Conservation (phyloP, 2,329 filamentous ascomycete genomes). For the Ophiostoma piceae region DNA sequence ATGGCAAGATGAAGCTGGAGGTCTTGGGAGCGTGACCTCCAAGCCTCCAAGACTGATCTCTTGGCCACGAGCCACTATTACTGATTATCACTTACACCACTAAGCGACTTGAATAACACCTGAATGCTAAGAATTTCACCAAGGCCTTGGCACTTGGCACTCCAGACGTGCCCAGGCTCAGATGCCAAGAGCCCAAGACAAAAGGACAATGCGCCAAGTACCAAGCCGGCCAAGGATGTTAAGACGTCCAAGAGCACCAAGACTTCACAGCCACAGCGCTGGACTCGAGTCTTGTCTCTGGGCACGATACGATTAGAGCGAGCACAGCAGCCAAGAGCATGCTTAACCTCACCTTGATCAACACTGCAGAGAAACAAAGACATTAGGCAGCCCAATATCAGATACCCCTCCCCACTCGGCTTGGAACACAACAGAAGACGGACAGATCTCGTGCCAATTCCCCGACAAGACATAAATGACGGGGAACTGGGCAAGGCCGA, state of each 20-base stretch:
- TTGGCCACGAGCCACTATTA: neutral
- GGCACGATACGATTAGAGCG: too few species aligned
- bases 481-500: slow-evolving; percentile 4
- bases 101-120: neutral
- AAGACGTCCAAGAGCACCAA: neutral
- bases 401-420: neutral
- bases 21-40: neutral
- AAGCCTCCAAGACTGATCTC: neutral
- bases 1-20: neutral
- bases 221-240: slow-evolving; percentile 13
- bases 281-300: neutral
- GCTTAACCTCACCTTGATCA: neutral
- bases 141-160: slow-evolving; percentile 3
- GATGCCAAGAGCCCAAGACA: neutral
- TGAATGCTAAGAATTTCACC: slow-evolving; percentile 7
- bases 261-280: slow-evolving; percentile 18
- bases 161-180: neutral
- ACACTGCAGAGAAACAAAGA: neutral
- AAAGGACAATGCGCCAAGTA: neutral
- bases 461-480: neutral
- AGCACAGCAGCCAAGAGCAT: neutral
- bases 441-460: neutral
- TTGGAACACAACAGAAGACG: slow-evolving; percentile 6
- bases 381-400: neutral
- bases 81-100: neutral